Base-by-base conservation (phyloP, 2,329 filamentous ascomycete species). In the Fusarium sp. region DNA sequence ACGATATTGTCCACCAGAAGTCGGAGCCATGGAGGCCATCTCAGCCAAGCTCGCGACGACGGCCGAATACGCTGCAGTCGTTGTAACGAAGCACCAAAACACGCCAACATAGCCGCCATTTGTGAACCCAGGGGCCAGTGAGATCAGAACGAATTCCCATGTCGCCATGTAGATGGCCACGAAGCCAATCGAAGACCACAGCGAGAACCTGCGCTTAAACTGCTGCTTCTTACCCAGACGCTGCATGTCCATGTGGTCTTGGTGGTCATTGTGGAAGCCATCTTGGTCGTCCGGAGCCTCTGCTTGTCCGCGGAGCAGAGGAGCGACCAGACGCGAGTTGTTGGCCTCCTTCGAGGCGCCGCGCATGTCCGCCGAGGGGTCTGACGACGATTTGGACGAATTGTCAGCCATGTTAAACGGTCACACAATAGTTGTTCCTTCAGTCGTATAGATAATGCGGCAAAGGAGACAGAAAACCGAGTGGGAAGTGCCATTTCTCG, bases 121-220 rank as follows among this genome's bases (percentile, higher is more conserved):
- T 0, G 57, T 62, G 5, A 62, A 62, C 0, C 57, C 58, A 1
- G 58, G 58, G 19, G 58, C 52, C 1, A 62, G 42, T 9, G 58
- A 57, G 10, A 62, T 62, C 4, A 62, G n/a, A 6, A 62, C 57
- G 1, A 62, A 62, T 31, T 62, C 58, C 58, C 58, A 62, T 0
- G 58, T 62, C 1, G 58, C 58, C 58, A 62, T 62, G n/a, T 62
- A 62, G 9, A 62, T 62, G 3, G 57, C 58, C 0, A 62, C 58
- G 2, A 62, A 62, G 2, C 58, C 58, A 17, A 62, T 62, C 13
- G 58, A 62, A 11, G 58, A 62, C 57, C 58, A 62, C 0, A 62
- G 47, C 1, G 58, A 62, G 13, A 62, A 62, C 0, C 36, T 62
- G 0, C 58, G 52, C 32, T 57, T 62, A 2, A 62, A 62, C 9